phyloP scores from a whole-genome alignment of 805 yeast species.

The Kuraishia cidri region DNA sequence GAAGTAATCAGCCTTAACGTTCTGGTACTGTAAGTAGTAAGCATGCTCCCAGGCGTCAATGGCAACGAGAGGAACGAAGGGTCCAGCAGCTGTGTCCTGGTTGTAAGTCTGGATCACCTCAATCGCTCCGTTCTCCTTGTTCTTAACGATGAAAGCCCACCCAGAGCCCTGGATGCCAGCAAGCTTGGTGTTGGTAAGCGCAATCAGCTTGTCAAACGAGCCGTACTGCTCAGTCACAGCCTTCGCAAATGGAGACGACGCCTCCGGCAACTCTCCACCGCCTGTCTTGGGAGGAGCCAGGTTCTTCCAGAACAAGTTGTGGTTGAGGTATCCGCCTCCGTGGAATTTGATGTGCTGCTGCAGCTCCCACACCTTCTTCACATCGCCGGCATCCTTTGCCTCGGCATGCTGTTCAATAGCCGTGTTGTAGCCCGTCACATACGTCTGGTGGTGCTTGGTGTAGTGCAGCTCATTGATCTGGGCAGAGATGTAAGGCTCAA shows the following conservation, averaged over 20 bases:
- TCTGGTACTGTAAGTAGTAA: conserved; percentile 87
- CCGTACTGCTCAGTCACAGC: conserved; percentile 63
- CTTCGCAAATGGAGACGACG: conserved; percentile 46
- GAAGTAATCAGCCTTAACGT: conserved; percentile 87
- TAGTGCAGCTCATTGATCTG: conserved; percentile 83
- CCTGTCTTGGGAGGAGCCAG: conserved; percentile 67
- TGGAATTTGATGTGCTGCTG: conserved; percentile 80
- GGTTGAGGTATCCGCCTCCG: conserved; percentile 89
- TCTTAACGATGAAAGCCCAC: conserved; percentile 88
- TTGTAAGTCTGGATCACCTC: conserved; percentile 77
- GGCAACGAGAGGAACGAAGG: conserved; percentile 69
- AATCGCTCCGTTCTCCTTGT: conserved; percentile 62
- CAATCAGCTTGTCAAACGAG: conserved; percentile 57
- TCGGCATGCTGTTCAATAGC: conserved; percentile 67
- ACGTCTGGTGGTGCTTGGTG: conserved; percentile 88
- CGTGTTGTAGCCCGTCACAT: conserved; percentile 76
- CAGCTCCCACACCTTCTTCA: conserved; percentile 49
- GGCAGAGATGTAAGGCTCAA: conserved; percentile 82
- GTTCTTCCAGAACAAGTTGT: conserved; percentile 80
- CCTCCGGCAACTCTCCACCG: conserved; percentile 63
- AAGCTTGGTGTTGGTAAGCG: conserved; percentile 55
- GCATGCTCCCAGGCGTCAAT: conserved; percentile 98
- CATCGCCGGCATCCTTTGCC: conserved; percentile 52
- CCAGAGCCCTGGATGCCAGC: conserved; percentile 95
- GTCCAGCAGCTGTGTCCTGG: conserved; percentile 78